phyloP scores from a whole-genome alignment of 73 alveolate species.

The Stentor coeruleus region DNA sequence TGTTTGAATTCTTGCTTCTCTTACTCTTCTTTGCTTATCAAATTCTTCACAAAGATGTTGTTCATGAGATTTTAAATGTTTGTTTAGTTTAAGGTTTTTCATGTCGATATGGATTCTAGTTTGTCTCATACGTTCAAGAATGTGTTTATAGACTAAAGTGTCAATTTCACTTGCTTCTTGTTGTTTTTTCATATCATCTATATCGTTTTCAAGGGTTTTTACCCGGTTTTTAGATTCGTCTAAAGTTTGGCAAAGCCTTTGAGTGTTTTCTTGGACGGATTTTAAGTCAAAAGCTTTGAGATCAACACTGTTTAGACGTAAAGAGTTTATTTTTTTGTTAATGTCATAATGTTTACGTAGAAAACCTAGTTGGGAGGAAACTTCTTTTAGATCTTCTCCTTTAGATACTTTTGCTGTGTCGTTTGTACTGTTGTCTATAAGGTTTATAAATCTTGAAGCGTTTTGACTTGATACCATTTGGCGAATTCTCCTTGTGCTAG shows the following conservation, averaged over 20 bases:
- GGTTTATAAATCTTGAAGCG: conserved; percentile 4
- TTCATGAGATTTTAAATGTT: conserved; percentile 34
- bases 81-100: conserved; percentile 32
- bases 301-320: not conserved
- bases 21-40: conserved; percentile 39
- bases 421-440: not conserved
- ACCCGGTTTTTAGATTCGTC: too few relatives aligned
- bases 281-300: not conserved
- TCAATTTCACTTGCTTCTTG: conserved; percentile 41
- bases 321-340: not conserved
- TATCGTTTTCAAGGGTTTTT: conserved; percentile 34
- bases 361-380: conserved; percentile 10
- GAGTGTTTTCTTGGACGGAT: not conserved
- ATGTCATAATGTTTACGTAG: not conserved
- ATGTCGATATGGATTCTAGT: conserved; percentile 47
- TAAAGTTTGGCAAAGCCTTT: not conserved
- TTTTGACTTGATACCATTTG: conserved; percentile 23
- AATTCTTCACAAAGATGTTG: conserved; percentile 34
- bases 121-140: conserved; percentile 52
- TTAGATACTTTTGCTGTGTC: conserved; percentile 16
- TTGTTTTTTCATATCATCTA: conserved; percentile 34
- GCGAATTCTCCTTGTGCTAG: not conserved
- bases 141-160: conserved; percentile 36
- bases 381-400: conserved; percentile 14
- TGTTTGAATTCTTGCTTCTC: conserved; percentile 53